Evolutionary conservation across 1,139 yeast genomes (phyloP).

Genomic region (Scheffersomyces titani): DNA sequence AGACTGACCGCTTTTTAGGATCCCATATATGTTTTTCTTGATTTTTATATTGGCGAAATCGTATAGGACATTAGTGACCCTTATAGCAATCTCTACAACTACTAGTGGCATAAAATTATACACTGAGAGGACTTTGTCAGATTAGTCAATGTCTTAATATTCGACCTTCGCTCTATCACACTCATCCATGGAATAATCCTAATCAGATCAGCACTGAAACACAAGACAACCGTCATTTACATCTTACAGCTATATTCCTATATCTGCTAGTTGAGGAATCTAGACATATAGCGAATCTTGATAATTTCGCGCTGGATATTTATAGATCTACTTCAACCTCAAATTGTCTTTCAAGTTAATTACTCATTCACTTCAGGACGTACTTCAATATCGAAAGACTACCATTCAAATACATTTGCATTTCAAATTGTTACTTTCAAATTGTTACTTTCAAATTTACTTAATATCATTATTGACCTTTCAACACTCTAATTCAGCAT

Average conservation of each 20-base stretch:
- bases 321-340: not conserved
- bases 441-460: not conserved
- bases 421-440: not conserved
- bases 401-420: not conserved
- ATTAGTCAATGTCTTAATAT: not conserved
- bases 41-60: not conserved
- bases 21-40: not conserved
- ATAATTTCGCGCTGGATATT: not conserved
- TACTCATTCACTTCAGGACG: not conserved
- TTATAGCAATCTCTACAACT: not conserved
- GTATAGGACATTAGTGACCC: not conserved
- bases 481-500: slow-evolving; percentile 5
- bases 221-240: not conserved
- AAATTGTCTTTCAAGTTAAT: not conserved
- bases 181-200: not conserved
- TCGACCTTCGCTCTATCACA: not conserved
- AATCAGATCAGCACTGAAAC: not conserved
- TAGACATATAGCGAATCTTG: not conserved
- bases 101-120: not conserved
- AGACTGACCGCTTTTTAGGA: not conserved
- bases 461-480: not conserved
- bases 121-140: not conserved
- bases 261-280: not conserved
- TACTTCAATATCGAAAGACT: not conserved
- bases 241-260: not conserved